These are phyloP conservation scores for Puccinellia tenuiflora DNA, from an alignment of 176 grass and related monocot genomes.

Conservation along the genomic window DNA sequence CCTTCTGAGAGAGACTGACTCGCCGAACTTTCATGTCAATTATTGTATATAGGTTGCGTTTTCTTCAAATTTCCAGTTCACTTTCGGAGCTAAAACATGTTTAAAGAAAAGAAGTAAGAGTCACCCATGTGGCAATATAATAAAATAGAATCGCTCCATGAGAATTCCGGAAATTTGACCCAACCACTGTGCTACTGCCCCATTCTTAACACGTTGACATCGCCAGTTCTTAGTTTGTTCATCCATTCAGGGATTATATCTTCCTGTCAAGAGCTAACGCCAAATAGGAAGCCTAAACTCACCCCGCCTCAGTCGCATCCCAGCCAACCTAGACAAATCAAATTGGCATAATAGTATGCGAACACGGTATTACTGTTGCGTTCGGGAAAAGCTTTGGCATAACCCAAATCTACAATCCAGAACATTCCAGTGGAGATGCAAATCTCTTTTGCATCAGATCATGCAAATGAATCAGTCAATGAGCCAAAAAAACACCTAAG, in stretches of 20 bases:
- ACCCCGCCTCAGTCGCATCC: background rate
- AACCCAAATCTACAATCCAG: background rate
- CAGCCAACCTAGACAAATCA: background rate
- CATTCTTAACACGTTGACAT: too few relatives aligned
- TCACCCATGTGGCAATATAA: too few relatives aligned
- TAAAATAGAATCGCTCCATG: too few relatives aligned
- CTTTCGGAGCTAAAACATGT: background rate
- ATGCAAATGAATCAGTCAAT: background rate
- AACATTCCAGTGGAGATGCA: background rate
- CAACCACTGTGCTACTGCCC: too few relatives aligned
- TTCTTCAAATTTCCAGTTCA: background rate
- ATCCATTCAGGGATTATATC: background rate
- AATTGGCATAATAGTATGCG: background rate
- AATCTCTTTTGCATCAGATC: background rate
- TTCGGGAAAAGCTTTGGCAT: background rate
- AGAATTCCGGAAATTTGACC: too few relatives aligned
- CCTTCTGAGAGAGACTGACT: background rate
- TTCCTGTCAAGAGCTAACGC: background rate
- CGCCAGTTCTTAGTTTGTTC: background rate
- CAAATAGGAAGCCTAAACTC: background rate
- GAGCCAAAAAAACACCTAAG: background rate
- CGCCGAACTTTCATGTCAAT: background rate
- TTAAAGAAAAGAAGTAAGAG: too few relatives aligned
- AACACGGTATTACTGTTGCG: background rate
- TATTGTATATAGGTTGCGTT: background rate